These are phyloP conservation scores for Tricholoma saponaceum DNA, from an alignment of 768 basidiomycete genomes.

Conservation along the genomic window DNA sequence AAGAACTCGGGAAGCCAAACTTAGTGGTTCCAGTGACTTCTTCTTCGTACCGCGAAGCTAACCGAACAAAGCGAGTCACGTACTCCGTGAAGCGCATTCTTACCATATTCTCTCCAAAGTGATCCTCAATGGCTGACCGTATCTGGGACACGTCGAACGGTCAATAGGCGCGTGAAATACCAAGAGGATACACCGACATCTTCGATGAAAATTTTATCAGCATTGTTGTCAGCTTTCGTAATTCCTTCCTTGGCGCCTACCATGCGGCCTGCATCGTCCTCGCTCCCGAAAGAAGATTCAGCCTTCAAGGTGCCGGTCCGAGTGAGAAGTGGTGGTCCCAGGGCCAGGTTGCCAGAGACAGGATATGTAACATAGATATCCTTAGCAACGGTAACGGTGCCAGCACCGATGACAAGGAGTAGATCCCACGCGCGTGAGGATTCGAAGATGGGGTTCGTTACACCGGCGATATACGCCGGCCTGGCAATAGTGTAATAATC, in stretches of 20 bases:
- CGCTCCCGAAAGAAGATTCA: slow-evolving; percentile 57
- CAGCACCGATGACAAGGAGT: slow-evolving; percentile 85
- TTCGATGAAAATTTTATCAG: slow-evolving; percentile 88
- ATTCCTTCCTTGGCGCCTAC: slow-evolving; percentile 49
- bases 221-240: slow-evolving; percentile 54
- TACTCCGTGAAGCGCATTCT: slow-evolving; percentile 90
- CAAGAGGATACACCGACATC: slow-evolving; percentile 57
- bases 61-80: slow-evolving; percentile 76
- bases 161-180: not conserved
- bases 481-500: slow-evolving; percentile 31
- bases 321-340: slow-evolving; percentile 40
- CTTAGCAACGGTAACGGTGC: slow-evolving; percentile 82
- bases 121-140: slow-evolving; percentile 79
- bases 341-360: slow-evolving; percentile 32
- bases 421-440: slow-evolving; percentile 87
- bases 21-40: slow-evolving; percentile 77
- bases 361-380: slow-evolving; percentile 69
- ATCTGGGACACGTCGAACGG: slow-evolving; percentile 45
- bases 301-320: slow-evolving; percentile 63
- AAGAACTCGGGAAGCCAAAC: slow-evolving; percentile 63
- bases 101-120: slow-evolving; percentile 87
- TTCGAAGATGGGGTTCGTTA: slow-evolving; percentile 96
- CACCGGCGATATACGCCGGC: slow-evolving; percentile 93
- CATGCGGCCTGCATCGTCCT: slow-evolving; percentile 66
- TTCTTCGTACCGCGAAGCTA: slow-evolving; percentile 87